Evolutionary conservation across 2,329 filamentous ascomycete species (phyloP).

Genomic region (Ophiocordyceps camponoti-leonardi): DNA sequence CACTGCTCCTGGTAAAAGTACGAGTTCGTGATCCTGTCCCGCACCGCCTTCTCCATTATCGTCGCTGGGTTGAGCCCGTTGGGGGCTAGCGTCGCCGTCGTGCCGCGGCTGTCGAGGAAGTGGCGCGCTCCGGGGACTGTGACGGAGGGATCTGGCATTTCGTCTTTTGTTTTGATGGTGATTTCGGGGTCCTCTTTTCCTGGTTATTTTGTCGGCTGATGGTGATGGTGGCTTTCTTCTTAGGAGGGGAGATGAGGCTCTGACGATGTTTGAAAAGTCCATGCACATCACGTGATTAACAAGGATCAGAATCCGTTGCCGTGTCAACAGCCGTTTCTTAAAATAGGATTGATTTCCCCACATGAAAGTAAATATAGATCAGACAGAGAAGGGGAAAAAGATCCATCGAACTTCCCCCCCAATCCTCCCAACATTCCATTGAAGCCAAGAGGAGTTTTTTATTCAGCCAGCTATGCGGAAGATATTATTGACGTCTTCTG

Average conservation of each 20-base stretch:
- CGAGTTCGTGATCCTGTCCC: constrained; percentile 84
- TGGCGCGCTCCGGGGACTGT: constrained; percentile 64
- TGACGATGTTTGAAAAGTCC: background rate
- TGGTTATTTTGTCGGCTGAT: background rate
- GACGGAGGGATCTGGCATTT: constrained; percentile 24
- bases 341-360: background rate
- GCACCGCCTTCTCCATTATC: constrained; percentile 87
- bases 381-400: background rate
- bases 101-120: constrained; percentile 84
- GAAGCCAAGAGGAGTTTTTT: too few relatives aligned
- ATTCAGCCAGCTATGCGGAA: constrained; percentile 15
- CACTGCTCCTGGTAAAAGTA: constrained; percentile 99
- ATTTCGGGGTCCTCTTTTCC: too few relatives aligned
- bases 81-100: constrained; percentile 55
- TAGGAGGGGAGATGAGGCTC: too few relatives aligned
- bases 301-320: background rate
- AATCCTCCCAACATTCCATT: background rate
- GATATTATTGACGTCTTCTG: constrained; percentile 49
- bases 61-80: constrained; percentile 89
- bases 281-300: background rate
- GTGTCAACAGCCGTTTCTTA: background rate
- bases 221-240: too few relatives aligned
- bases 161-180: background rate
- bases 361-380: too few relatives aligned
- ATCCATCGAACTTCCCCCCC: background rate